Conservation (phyloP, 768 basidiomycete species). For the Hygrocybe punicea region DNA sequence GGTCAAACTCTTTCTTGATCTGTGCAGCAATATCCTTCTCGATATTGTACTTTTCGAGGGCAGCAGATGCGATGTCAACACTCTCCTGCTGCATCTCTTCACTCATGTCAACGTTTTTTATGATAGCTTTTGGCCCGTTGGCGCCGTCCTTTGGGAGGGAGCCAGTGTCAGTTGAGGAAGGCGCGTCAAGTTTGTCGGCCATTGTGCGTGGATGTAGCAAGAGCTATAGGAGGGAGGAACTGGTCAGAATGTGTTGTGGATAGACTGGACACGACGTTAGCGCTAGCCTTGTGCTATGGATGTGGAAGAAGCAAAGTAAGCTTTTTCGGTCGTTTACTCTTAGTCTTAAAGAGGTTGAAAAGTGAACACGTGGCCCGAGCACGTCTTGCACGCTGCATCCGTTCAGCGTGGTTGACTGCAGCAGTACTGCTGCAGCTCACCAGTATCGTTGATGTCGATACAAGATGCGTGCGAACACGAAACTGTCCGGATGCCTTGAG, state of each 20-base stretch:
- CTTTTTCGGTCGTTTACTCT: too few species aligned
- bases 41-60: constrained; percentile 87
- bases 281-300: background rate
- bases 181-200: constrained; percentile 59
- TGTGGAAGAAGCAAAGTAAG: background rate
- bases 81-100: constrained; percentile 96
- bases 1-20: constrained; percentile 98
- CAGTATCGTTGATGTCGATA: constrained; percentile 26
- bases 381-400: too few species aligned
- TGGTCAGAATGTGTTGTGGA: too few species aligned
- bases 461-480: too few species aligned
- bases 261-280: constrained; percentile 6
- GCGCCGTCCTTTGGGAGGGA: constrained; percentile 39
- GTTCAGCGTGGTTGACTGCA: too few species aligned
- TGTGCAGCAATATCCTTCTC: constrained; percentile 98
- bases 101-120: constrained; percentile 95
- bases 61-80: constrained; percentile 80
- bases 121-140: constrained; percentile 73
- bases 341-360: too few species aligned
- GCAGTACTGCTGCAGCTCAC: background rate
- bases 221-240: background rate
- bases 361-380: too few species aligned
- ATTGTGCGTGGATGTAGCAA: constrained; percentile 28
- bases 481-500: too few species aligned
- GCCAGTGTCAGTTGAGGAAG: constrained; percentile 52